These are phyloP conservation scores for Periconia sp. DNA, from an alignment of 2,329 filamentous ascomycete species.

Conservation along the genomic window DNA sequence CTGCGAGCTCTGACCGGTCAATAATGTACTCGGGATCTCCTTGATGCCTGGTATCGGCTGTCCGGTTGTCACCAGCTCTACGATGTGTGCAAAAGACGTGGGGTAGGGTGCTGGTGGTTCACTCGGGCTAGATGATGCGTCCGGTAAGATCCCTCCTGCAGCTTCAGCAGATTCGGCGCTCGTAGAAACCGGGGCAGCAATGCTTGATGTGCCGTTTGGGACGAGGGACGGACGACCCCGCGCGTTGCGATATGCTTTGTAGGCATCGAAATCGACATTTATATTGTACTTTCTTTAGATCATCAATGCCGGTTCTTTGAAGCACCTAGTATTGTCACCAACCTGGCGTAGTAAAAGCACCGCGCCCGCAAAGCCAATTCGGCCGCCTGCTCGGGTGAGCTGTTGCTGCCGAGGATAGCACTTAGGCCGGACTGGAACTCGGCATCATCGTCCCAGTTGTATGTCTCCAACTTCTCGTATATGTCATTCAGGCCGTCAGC, in stretches of 20 bases:
- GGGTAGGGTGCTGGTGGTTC: constrained; percentile 72
- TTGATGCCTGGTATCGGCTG: constrained; percentile 86
- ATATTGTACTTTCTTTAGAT: constrained; percentile 51
- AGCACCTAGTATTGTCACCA: too few species aligned
- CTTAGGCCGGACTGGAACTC: constrained; percentile 72
- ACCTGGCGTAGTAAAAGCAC: constrained; percentile 70
- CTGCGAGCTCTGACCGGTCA: constrained; percentile 70
- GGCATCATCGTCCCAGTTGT: constrained; percentile 71
- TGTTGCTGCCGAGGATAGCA: constrained; percentile 67
- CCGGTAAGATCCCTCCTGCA: constrained; percentile 29
- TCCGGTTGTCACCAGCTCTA: constrained; percentile 82
- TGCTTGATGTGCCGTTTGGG: constrained; percentile 23
- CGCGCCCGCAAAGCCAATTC: constrained; percentile 70
- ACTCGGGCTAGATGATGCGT: constrained; percentile 21
- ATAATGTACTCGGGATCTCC: constrained; percentile 81
- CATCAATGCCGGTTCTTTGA: too few species aligned
- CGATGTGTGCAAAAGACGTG: constrained; percentile 81
- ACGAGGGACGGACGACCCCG: constrained; percentile 26
- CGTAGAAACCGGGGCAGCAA: constrained; percentile 13
- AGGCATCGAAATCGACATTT: constrained; percentile 69
- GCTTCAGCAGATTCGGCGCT: constrained; percentile 21
- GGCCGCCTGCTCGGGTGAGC: constrained; percentile 59
- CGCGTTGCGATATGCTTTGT: constrained; percentile 67
- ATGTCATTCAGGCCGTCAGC: constrained; percentile 41
- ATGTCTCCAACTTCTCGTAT: constrained; percentile 68